Base-by-base conservation (phyloP, 345 rosid species). In the Lepidium sativum region DNA sequence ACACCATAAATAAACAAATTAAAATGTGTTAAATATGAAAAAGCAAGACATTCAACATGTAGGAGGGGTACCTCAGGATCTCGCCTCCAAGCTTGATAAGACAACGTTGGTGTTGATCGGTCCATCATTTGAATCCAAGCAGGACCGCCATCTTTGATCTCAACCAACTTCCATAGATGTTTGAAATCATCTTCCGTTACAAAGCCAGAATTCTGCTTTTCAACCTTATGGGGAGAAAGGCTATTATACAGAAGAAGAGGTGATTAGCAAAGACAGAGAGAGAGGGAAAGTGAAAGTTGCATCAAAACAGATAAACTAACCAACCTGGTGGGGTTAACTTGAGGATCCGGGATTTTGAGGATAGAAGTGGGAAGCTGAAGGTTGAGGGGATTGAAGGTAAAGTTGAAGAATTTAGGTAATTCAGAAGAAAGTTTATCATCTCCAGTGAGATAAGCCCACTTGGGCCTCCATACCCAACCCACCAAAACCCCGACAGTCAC, bases 41-140 rank as follows among this genome's bases (percentile, higher is more conserved):
- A 50, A n/a, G 54, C 54, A 39, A 13, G 16, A 1, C 17, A n/a
- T 40, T n/a, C 43, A 40, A n/a, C 6, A n/a, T 5, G 2, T 40
- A 40, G 43, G 43, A n/a, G 43, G 39, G 41, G 72, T 78, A 92
- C 98, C 92, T 79, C 77, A 25, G 77, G 90, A 73, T 94, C 99
- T 72, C 99, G 77, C 39, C 86, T 86, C 97, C 99, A 90, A 50
- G 99, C 99, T 74, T 82, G 86, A 67, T 86, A 94, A 38, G 73
- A 33, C 88, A 94, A 83, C 16, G 83, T 82, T 0, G 82, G 75
- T 1, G 85, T 79, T 20, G 95, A 84, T 4, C 95, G 84, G 67
- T 94, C 85, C 99, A 94, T 94, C 96, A 94, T 88, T 13, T 81
- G 87, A 83, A 90, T 86, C 99, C 99, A 94, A 65, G 81, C 70